Evolutionary conservation across 805 yeast genomes (phyloP).

Genomic region (Ogataea pilisensis): DNA sequence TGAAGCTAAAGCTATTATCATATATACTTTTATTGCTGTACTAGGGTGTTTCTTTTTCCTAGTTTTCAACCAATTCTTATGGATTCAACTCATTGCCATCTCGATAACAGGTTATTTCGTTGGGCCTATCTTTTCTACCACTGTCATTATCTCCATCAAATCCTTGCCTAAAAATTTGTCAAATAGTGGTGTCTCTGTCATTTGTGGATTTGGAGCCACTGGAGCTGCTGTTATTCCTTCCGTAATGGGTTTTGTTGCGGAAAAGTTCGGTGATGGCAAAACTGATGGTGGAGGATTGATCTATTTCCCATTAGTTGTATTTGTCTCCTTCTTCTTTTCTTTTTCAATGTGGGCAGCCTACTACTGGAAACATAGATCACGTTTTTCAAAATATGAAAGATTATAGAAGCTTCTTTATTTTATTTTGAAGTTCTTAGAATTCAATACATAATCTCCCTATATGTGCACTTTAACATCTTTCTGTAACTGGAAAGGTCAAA

Average conservation of each 20-base stretch:
- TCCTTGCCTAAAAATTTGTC: constrained; percentile 58
- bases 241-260: constrained; percentile 48
- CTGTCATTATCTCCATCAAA: constrained; percentile 59
- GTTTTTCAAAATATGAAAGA: not conserved
- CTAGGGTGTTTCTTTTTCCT: constrained; percentile 33
- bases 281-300: constrained; percentile 30
- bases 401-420: too few relatives aligned
- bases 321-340: constrained; percentile 21
- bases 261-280: constrained; percentile 18
- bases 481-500: too few relatives aligned
- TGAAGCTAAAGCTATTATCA: constrained; percentile 38
- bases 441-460: too few relatives aligned
- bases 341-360: constrained; percentile 26
- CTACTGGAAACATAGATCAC: constrained; percentile 15
- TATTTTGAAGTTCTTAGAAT: too few relatives aligned
- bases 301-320: constrained; percentile 27
- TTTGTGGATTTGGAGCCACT: constrained; percentile 76
- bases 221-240: constrained; percentile 80
- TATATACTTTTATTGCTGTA: constrained; percentile 35
- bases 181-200: constrained; percentile 66
- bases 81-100: constrained; percentile 33
- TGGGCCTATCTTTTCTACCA: constrained; percentile 63
- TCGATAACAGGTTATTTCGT: constrained; percentile 44
- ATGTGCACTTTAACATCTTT: too few relatives aligned
- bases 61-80: constrained; percentile 18